These are phyloP conservation scores for Lactuca saligna DNA, from an alignment of 129 eudicot species.

Conservation along the genomic window DNA sequence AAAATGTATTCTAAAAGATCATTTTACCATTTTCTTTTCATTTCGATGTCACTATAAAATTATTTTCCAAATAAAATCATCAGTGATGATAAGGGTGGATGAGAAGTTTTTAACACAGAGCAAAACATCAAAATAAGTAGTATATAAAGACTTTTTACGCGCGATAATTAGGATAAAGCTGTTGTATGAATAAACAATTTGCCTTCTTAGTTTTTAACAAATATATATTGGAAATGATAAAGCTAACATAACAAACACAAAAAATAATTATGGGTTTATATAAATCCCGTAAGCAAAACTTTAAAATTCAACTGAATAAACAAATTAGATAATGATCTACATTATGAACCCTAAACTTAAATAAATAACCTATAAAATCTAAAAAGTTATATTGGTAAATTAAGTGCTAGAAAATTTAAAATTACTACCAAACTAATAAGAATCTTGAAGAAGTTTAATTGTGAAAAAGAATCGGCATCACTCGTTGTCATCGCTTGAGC, in stretches of 20 bases:
- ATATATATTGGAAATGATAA: too few species aligned
- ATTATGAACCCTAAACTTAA: background rate
- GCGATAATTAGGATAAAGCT: too few species aligned
- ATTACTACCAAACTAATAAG: background rate
- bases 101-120: background rate
- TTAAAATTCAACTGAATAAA: background rate
- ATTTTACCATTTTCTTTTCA: background rate
- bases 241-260: too few species aligned
- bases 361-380: background rate
- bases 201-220: too few species aligned
- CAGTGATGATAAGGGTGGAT: background rate
- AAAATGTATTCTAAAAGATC: too few species aligned
- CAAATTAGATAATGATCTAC: background rate
- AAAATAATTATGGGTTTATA: too few species aligned
- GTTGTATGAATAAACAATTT: too few species aligned
- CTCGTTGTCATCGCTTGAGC: background rate
- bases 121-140: background rate
- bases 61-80: background rate
- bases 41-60: too few species aligned
- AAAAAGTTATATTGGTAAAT: too few species aligned
- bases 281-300: too few species aligned
- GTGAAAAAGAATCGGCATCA: background rate
- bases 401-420: background rate
- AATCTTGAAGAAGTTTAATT: background rate
- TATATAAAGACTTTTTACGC: too few species aligned